These are phyloP conservation scores for Bimuria novae-zelandiae DNA, from an alignment of 2,329 filamentous ascomycete species.

Conservation along the genomic window DNA sequence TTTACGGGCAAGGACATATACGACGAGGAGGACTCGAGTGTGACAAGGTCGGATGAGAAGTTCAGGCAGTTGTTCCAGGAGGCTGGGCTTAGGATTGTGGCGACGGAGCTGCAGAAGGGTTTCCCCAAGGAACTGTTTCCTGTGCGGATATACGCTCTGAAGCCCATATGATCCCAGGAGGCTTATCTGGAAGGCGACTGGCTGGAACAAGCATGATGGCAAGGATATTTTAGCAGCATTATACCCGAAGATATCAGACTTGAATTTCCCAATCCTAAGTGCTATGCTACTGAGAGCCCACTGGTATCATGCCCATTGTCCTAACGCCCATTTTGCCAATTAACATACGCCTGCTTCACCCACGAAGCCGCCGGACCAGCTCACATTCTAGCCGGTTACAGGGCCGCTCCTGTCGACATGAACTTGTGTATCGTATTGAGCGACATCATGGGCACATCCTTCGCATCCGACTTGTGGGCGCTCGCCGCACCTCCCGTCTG, in stretches of 20 bases:
- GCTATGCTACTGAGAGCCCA: background rate
- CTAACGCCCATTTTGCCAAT: slow-evolving; percentile 3
- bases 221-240: background rate
- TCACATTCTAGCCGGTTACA: background rate
- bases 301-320: slow-evolving; percentile 6
- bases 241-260: background rate
- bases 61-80: slow-evolving; percentile 71
- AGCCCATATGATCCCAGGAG: slow-evolving; percentile 48
- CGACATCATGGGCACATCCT: slow-evolving; percentile 25
- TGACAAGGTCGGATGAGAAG: slow-evolving; percentile 76
- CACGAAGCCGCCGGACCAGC: background rate
- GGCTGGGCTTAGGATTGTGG: slow-evolving; percentile 66
- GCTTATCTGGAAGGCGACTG: too few species aligned
- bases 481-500: background rate
- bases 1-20: slow-evolving; percentile 66
- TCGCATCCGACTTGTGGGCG: slow-evolving; percentile 15
- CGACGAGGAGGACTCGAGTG: slow-evolving; percentile 75
- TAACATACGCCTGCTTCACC: background rate
- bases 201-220: too few species aligned
- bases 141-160: slow-evolving; percentile 78
- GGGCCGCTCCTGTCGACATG: slow-evolving; percentile 24
- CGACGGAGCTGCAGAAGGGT: slow-evolving; percentile 54
- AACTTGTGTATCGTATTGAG: slow-evolving; percentile 31
- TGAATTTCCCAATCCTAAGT: background rate
- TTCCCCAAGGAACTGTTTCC: slow-evolving; percentile 72